Percentiles rank a stretch among this genome's conserved stretches.
These are phyloP conservation scores for Puya raimondii DNA, from an alignment of 176 grass and related monocot genomes.

Conservation along the genomic window DNA sequence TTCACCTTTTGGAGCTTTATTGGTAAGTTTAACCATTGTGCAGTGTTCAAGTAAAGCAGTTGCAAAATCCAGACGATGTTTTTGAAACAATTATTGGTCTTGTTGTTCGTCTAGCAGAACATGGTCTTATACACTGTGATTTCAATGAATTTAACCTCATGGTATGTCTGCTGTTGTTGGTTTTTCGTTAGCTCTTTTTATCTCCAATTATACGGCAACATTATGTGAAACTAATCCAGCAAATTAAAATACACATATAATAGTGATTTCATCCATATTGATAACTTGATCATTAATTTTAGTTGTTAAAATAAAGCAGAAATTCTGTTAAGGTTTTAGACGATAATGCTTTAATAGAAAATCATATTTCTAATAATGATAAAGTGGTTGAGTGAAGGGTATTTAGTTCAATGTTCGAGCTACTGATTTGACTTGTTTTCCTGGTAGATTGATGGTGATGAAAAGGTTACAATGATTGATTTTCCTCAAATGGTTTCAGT, in stretches of 20 bases:
- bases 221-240: background rate
- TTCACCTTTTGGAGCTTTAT: background rate
- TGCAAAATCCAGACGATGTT: constrained; percentile 79
- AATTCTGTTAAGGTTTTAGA: too few species aligned
- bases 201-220: background rate
- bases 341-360: too few species aligned
- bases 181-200: background rate
- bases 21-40: constrained; percentile 1
- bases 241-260: too few species aligned
- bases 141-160: constrained; percentile 99
- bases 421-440: constrained; percentile 14
- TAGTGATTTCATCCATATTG: too few species aligned
- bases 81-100: constrained; percentile 77
- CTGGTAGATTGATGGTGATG: constrained; percentile 74
- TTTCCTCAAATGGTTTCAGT: constrained; percentile 99
- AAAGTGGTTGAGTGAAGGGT: too few species aligned
- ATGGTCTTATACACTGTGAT: constrained; percentile 97
- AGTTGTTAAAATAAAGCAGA: too few species aligned
- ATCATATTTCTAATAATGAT: too few species aligned
- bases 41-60: constrained; percentile 79
- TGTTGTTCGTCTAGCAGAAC: constrained; percentile 79
- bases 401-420: background rate
- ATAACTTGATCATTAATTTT: too few species aligned
- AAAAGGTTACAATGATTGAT: constrained; percentile 83
- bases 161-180: constrained; percentile 32